Base-by-base conservation (phyloP, 192 early-diverging fungal genomes). In the Bifiguratus adelaidae region DNA sequence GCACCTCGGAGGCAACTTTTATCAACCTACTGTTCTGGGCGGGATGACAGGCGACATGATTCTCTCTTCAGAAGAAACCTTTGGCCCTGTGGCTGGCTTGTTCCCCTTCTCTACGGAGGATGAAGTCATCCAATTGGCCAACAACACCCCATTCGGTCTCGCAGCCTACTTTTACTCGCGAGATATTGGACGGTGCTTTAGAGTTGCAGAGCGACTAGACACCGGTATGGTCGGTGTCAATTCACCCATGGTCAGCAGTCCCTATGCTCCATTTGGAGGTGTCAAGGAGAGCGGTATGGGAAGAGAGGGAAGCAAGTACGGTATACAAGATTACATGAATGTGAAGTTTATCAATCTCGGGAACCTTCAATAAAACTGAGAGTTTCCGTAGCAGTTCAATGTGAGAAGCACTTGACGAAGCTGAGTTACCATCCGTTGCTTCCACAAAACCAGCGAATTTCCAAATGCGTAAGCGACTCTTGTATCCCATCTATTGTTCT, bases 151-250 rank as follows among this genome's bases (percentile, higher is more conserved):
- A 3, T 76, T 78, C 16, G 93, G 92, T 0, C 63, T 95, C 50
- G 85, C 92, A 0, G 85, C 73, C 2, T 93, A 92, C 67, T 84
- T 92, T 54, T 94, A 73, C 58, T 84, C 85, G 46, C 58, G 75
- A 15, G 82, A 89, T 52, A 53, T 91, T 12, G 60, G 72, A 4
- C 77, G 91, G 6, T 70, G 81, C 50, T 86, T 80, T 74, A 74
- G 86, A 8, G 83, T 95, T 4, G 77, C 88, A 1, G 88, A 93
- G 52, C 61, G 63, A 7, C 47, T 95, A 30, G 78, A 92, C 47
- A 73, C 81, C 3, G 92, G 92, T 29, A 93, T 93, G 81, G 86
- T 93, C n/a, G 89, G 89, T 18, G 73, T 86, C 23, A 95, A 95
- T 55, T 78, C 81, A 2, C 78, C 78, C n/a, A 44, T 50, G 0